Percentiles rank a stretch among this genome's conserved stretches.
Conservation (phyloP, 1,139 yeast species). For the Yamadazyma diddensiae region DNA sequence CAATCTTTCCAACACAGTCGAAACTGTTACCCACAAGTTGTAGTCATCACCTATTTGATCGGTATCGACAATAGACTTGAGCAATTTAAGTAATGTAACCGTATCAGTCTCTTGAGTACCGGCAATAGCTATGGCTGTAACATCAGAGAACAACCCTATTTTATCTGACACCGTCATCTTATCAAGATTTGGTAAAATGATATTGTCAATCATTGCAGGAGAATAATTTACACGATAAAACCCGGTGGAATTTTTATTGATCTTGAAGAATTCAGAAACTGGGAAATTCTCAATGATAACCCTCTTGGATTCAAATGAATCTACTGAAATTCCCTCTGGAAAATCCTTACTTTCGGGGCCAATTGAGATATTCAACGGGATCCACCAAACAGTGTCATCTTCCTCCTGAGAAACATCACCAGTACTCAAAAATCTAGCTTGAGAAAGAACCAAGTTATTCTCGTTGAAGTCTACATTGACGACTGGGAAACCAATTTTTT, state of each 20-base stretch:
- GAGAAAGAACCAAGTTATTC: conserved; percentile 52
- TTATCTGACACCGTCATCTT: conserved; percentile 56
- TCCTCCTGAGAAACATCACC: conserved; percentile 78
- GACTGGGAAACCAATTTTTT: conserved; percentile 81
- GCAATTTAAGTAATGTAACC: conserved; percentile 42
- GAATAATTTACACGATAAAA: conserved; percentile 69
- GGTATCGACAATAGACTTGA: conserved; percentile 35
- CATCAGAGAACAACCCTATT: conserved; percentile 67
- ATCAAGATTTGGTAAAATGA: conserved; percentile 42
- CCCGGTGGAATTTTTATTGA: conserved; percentile 63
- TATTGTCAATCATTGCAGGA: conserved; percentile 39
- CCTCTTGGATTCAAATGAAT: conserved; percentile 22
- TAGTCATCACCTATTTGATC: conserved; percentile 48
- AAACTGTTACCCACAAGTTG: conserved; percentile 66
- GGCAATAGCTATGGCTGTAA: conserved; percentile 57
- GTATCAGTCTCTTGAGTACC: conserved; percentile 52
- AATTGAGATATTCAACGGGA: conserved; percentile 54
- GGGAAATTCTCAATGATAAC: conserved; percentile 24
- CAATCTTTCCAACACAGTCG: conserved; percentile 42
- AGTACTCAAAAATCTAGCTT: conserved; percentile 73
- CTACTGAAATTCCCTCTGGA: conserved; percentile 9
- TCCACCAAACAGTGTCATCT: conserved; percentile 72
- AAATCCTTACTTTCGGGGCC: conserved; percentile 15
- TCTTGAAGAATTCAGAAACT: conserved; percentile 43
- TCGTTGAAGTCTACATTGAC: conserved; percentile 49